Percentiles rank a stretch among this genome's conserved stretches.
Conservation (phyloP, 331 rosid genomes). For the Quercus tomentella region DNA sequence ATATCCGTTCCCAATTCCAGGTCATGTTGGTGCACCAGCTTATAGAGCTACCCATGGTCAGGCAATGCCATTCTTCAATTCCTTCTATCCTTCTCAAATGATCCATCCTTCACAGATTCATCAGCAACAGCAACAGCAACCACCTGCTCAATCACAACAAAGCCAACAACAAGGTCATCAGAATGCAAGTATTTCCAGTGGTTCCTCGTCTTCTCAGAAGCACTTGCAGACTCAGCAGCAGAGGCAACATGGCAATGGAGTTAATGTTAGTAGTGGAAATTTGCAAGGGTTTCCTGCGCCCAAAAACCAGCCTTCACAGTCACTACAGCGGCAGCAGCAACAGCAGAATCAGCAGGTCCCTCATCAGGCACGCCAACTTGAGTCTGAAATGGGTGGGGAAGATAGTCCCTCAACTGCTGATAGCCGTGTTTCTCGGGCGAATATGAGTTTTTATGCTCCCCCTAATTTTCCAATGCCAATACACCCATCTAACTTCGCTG, state of each 20-base stretch:
- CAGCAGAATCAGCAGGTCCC: conserved; percentile 58
- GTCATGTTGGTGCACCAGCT: conserved; percentile 86
- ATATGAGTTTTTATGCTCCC: conserved; percentile 70
- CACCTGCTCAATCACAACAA: conserved; percentile 62
- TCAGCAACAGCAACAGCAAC: conserved; percentile 47
- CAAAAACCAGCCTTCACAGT: conserved; percentile 56
- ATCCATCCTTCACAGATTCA: conserved; percentile 84
- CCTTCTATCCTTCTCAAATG: conserved; percentile 85
- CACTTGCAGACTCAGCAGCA: conserved; percentile 83
- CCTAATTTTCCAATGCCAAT: conserved; percentile 76
- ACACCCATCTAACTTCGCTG: conserved; percentile 63
- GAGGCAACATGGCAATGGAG: conserved; percentile 43
- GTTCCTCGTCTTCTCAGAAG: conserved; percentile 78
- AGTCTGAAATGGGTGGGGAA: conserved; percentile 72
- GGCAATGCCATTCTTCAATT: conserved; percentile 70
- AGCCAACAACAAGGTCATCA: conserved; percentile 74
- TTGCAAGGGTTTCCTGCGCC: conserved; percentile 79
- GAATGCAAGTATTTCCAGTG: conserved; percentile 61
- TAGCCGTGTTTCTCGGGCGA: conserved; percentile 53
- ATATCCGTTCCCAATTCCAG: conserved; percentile 76
- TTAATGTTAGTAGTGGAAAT: conserved; percentile 47
- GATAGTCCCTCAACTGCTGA: conserved; percentile 94
- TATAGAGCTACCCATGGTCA: conserved; percentile 81
- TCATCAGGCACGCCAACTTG: conserved; percentile 60
- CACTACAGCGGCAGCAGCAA: conserved; percentile 45